Evolutionary conservation across 2,329 filamentous ascomycete species (phyloP).

Genomic region (Colletotrichum sp.): DNA sequence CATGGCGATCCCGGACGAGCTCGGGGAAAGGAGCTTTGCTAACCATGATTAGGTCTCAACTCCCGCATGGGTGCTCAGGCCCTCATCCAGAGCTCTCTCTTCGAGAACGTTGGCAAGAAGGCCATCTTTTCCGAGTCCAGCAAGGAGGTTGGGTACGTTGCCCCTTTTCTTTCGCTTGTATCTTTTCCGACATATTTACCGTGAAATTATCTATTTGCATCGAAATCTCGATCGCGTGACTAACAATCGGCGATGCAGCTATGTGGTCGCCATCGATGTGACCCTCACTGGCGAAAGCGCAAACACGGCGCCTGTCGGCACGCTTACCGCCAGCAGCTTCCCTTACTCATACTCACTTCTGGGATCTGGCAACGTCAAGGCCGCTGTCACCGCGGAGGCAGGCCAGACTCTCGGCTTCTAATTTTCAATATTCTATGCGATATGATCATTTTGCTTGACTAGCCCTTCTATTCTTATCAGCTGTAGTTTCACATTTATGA

Average conservation of each 20-base stretch:
- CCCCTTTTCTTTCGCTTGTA: not conserved
- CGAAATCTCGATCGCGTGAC: not conserved
- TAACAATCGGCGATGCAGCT: constrained; percentile 17
- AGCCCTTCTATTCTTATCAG: not conserved
- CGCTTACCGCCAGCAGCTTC: constrained; percentile 54
- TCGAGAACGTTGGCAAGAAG: constrained; percentile 43
- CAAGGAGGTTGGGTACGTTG: constrained; percentile 28
- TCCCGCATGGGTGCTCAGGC: constrained; percentile 56
- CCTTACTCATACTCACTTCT: constrained; percentile 46
- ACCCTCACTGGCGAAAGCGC: constrained; percentile 41
- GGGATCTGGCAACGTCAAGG: constrained; percentile 47
- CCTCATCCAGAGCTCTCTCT: constrained; percentile 56
- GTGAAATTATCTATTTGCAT: not conserved
- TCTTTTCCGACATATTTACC: not conserved
- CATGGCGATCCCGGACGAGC: not conserved
- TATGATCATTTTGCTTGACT: not conserved
- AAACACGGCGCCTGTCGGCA: constrained; percentile 53
- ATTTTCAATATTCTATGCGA: not conserved
- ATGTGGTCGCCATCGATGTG: constrained; percentile 42
- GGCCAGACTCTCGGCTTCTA: constrained; percentile 34
- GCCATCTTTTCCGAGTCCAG: constrained; percentile 26
- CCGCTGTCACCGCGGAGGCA: constrained; percentile 37
- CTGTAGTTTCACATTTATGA: not conserved
- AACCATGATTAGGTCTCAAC: constrained; percentile 46
- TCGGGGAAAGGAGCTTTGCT: not conserved